A percentile compares a stretch with the other conserved stretches of the same genome.
Evolutionary conservation across 202 grass and related monocot species (phyloP).

Genomic region (Elaeis oleifera): DNA sequence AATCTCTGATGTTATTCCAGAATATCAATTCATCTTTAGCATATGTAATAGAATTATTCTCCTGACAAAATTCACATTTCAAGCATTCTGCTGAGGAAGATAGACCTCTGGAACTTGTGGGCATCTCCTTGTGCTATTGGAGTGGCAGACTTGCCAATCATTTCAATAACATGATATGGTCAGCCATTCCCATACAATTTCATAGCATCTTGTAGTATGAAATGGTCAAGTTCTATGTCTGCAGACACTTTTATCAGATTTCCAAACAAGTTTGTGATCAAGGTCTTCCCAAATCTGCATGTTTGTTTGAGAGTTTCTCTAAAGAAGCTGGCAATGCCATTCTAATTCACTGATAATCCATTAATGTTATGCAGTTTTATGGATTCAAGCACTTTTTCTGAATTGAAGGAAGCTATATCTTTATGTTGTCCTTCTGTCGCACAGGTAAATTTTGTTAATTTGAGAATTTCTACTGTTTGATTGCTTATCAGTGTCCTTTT

Average conservation of each 20-base stretch:
- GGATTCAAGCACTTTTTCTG: no score
- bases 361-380: no score
- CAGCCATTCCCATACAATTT: slow-evolving; percentile 14
- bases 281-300: slow-evolving; percentile 26
- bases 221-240: slow-evolving; percentile 15
- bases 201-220: slow-evolving; percentile 15
- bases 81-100: not conserved
- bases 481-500: no score
- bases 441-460: no score
- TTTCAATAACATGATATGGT: not conserved
- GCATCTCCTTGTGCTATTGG: slow-evolving; percentile 7
- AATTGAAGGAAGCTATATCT: no score
- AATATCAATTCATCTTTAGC: not conserved
- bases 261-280: slow-evolving; percentile 11
- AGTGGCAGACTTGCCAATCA: slow-evolving; percentile 8
- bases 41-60: not conserved
- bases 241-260: slow-evolving; percentile 10
- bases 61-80: not conserved
- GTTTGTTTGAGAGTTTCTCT: no score
- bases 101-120: slow-evolving; percentile 14
- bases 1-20: no score
- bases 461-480: no score
- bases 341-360: no score
- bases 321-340: no score
- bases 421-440: no score